Evolutionary conservation across 2,329 filamentous ascomycete genomes (phyloP), one percentile per base, ranked within the genome.

Genomic region (Canariomyces notabilis): DNA sequence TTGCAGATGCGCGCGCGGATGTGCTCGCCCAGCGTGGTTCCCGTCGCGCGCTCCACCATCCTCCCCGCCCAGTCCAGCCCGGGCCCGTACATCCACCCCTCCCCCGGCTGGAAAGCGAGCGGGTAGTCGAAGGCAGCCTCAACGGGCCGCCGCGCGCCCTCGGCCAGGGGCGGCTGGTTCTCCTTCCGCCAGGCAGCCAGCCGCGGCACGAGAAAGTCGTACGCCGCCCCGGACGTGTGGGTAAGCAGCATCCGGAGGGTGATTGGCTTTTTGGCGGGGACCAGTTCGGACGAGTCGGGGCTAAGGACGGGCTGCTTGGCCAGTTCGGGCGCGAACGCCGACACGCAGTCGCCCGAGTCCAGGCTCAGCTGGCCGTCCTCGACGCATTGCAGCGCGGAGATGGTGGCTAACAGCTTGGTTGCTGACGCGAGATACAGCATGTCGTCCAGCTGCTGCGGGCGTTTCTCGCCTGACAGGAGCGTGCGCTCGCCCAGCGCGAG

Each of bases 61-160:
- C 68, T 49, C 1, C 71, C 73, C 0, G 68, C 73, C 65, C 70
- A 77, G 59, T 78, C 75, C 33, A 71, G 42, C 0, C 62, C 59
- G 3, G 65, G 53, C 2, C 75, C 73, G 48, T 79, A 79, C 33
- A 59, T 60, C 74, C 73, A 79, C 8, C 66, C 64, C 2, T 66
- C 61, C 1, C 74, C 75, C 0, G 75, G 70, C 5, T 62, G 53
- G 50, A 72, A 72, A 31, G 62, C 61, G 20, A 74, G 54, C 68
- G 75, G 49, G 66, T 68, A 46, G 55, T 57, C 55, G 64, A 71
- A 75, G 0, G 65, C 52, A 15, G 71, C 66, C 9, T 70, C 66
- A 0, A 79, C 67, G 0, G 63, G 63, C 11, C 54, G 52, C n/a
- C 31, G 52, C 2, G 37, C 38, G 3, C 44, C 52, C 14, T 57